A percentile compares a stretch with the other conserved stretches of the same genome.
phyloP scores from a whole-genome alignment of 1,284 basidiomycete species.

The Tilletiopsis washingtonensis region DNA sequence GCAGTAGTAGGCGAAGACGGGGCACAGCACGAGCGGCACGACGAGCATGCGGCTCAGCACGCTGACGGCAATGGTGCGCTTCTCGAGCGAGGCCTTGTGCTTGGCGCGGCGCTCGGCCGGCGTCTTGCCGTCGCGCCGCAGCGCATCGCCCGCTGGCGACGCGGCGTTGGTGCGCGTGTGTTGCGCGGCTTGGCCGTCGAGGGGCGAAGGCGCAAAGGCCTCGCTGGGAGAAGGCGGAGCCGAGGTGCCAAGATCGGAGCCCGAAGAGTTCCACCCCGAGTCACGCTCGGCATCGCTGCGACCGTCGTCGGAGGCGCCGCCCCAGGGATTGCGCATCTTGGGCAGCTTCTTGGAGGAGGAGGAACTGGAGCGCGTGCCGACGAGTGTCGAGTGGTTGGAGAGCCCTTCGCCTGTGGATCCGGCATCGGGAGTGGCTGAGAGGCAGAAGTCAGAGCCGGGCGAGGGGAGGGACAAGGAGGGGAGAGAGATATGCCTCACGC shows the following conservation, averaged over 20 bases:
- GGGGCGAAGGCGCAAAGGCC: too few relatives aligned
- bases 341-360: neutral
- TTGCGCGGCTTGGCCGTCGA: too few relatives aligned
- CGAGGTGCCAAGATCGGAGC: too few relatives aligned
- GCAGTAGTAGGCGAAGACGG: constrained; percentile 31
- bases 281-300: too few relatives aligned
- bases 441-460: neutral
- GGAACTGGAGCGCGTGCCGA: too few relatives aligned
- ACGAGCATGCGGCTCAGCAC: constrained; percentile 75
- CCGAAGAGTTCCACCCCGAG: too few relatives aligned
- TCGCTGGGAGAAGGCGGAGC: too few relatives aligned
- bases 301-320: too few relatives aligned
- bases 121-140: constrained; percentile 6
- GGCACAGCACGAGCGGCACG: constrained; percentile 63
- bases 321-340: neutral
- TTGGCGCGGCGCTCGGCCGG: constrained; percentile 4
- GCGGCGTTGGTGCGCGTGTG: too few relatives aligned
- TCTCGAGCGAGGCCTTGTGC: constrained; percentile 38
- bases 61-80: constrained; percentile 69
- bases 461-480: too few relatives aligned
- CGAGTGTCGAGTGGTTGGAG: neutral
- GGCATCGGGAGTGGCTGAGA: neutral
- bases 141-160: too few relatives aligned
- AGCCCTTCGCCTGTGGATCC: neutral
- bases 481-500: too few relatives aligned